These are phyloP conservation scores for Annulohypoxylon maeteangense DNA, from an alignment of 495 filamentous ascomycete genomes.

Conservation along the genomic window DNA sequence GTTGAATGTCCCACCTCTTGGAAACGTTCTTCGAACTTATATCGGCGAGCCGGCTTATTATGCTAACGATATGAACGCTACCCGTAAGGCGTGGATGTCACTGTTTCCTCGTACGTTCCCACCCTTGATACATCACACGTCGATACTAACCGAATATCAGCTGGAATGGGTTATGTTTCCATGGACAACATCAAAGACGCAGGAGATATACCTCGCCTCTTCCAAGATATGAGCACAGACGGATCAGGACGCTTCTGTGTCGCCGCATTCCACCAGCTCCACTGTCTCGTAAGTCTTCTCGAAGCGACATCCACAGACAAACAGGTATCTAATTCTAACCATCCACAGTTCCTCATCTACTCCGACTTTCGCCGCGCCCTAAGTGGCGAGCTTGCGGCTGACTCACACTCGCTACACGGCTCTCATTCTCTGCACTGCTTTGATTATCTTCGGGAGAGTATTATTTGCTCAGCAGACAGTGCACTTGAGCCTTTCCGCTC, in stretches of 20 bases:
- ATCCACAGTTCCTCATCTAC: neutral
- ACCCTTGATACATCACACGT: neutral
- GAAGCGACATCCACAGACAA: too few species aligned
- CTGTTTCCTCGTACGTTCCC: neutral
- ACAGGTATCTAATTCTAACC: neutral
- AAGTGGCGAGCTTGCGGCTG: neutral
- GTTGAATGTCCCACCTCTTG: neutral
- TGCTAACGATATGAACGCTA: neutral
- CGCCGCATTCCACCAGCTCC: neutral
- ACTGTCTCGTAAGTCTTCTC: neutral
- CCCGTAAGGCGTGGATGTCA: neutral
- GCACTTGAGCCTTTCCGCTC: neutral
- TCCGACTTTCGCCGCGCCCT: neutral
- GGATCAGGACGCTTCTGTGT: neutral
- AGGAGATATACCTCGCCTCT: neutral
- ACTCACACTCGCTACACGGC: neutral
- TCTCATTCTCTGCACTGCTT: neutral
- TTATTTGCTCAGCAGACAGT: neutral
- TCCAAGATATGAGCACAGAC: neutral
- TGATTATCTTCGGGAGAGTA: neutral
- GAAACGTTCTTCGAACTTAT: neutral
- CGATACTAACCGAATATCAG: neutral
- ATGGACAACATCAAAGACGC: neutral
- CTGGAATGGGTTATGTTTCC: slow-evolving; percentile 1
- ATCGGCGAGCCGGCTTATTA: slow-evolving; percentile 1